Evolutionary conservation across 2,329 filamentous ascomycete genomes (phyloP), one percentile per base, ranked within the genome.

Genomic region (Fusarium nanum): DNA sequence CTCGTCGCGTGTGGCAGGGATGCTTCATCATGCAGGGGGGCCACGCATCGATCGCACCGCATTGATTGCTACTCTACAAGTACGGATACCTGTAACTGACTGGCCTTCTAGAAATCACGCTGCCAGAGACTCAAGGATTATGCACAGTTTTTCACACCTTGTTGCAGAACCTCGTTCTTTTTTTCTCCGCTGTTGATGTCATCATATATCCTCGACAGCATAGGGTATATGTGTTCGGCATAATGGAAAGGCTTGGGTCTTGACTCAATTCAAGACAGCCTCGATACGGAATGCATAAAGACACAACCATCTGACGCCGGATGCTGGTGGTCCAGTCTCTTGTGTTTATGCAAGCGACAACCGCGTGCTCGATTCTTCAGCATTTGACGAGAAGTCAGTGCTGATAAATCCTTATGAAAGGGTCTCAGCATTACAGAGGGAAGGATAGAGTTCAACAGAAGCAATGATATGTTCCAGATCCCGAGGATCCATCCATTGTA

Each of bases 251-350:
- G 60, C 25, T 55, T 44, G 48, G 60, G 53, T 50, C 61, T 66
- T 62, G 54, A 52, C 49, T 55, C 46, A 48, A 32, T 30, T 14
- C 56, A 59, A 60, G 54, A 67, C 67, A 56, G 48, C 56, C 46
- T 34, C 23, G 53, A 48, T 41, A 30, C 58, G 67, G 60, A 57
- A 45, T 49, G 68, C 68, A 71, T 71, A 49, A 57, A 71, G 37
- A 47, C 46, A 54, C 50, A 56, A 59, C 66, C 58, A 73, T 61
- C 64, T 70, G 70, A 73, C 53, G 57, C 67, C 41, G 45, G 60
- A 40, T 60, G 55, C 22, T 52, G 32, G 22, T 42, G 46, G 57
- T 30, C 47, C 56, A 48, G 44, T 44, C 41, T 60, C 49, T 69
- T 48, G 20, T 41, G 49, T 57, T 57, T 60, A 59, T 69, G 68